Percentiles rank a stretch among this genome's conserved stretches.
These are phyloP conservation scores for Xerocomus spinulosus DNA, from an alignment of 768 basidiomycete species.

Conservation along the genomic window DNA sequence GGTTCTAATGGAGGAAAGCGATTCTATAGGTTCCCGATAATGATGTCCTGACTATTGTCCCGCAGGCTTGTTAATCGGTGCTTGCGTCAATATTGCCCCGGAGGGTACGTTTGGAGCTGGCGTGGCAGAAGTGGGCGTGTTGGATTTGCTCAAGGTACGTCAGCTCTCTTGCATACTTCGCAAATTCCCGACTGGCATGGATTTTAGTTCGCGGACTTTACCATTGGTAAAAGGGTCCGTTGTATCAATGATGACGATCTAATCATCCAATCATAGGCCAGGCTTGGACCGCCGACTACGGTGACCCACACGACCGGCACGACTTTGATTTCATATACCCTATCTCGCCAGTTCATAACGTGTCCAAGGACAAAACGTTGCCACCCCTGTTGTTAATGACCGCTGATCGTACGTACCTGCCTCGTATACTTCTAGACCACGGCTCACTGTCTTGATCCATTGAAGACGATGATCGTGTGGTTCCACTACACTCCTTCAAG, in stretches of 20 bases:
- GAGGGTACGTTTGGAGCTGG: slow-evolving; percentile 74
- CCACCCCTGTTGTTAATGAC: slow-evolving; percentile 76
- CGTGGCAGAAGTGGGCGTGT: slow-evolving; percentile 77
- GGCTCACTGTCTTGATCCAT: slow-evolving; percentile 3
- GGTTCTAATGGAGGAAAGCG: slow-evolving; percentile 73
- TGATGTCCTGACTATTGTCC: background rate
- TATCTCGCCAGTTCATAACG: slow-evolving; percentile 76
- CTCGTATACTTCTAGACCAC: background rate
- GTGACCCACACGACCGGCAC: slow-evolving; percentile 64
- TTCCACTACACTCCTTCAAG: slow-evolving; percentile 84
- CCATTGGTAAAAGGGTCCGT: slow-evolving; percentile 48
- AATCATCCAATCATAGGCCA: slow-evolving; percentile 39
- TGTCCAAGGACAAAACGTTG: slow-evolving; percentile 53
- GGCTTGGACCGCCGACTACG: slow-evolving; percentile 79
- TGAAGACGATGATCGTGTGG: slow-evolving; percentile 81
- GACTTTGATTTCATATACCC: slow-evolving; percentile 85
- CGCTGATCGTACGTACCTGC: slow-evolving; percentile 64
- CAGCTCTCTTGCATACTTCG: background rate
- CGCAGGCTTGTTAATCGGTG: slow-evolving; percentile 72
- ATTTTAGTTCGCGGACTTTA: slow-evolving; percentile 64
- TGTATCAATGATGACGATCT: slow-evolving; percentile 6
- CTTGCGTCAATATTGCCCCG: slow-evolving; percentile 77
- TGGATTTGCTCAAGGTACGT: slow-evolving; percentile 69
- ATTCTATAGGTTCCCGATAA: background rate
- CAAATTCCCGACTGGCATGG: background rate